Percentiles rank a stretch among this genome's conserved stretches.
phyloP scores from a whole-genome alignment of 495 filamentous ascomycete species.

The Tuber microsphaerosporum region DNA sequence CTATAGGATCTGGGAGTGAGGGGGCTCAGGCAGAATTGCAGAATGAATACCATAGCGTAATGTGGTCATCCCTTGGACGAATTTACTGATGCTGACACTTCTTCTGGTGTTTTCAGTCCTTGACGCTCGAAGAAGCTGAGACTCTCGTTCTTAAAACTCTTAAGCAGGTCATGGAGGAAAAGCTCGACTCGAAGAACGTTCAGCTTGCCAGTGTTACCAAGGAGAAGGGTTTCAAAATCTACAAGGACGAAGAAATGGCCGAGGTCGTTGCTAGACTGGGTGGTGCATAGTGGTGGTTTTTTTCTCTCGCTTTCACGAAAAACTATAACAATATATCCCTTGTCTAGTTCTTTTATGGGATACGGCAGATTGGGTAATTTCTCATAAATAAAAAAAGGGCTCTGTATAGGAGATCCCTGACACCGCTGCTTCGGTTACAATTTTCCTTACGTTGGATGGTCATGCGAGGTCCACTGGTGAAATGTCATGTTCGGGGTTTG shows the following conservation, averaged over 20 bases:
- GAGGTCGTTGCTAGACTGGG: slow-evolving; percentile 68
- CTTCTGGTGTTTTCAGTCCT: slow-evolving; percentile 49
- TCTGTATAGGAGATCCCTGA: slow-evolving; percentile 2
- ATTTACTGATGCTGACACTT: slow-evolving; percentile 19
- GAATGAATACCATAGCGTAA: slow-evolving; percentile 89
- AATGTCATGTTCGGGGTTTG: not conserved
- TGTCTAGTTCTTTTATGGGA: slow-evolving; percentile 8
- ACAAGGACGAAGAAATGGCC: slow-evolving; percentile 94
- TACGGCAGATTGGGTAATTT: slow-evolving; percentile 2
- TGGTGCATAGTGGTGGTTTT: slow-evolving; percentile 32
- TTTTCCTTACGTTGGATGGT: not conserved
- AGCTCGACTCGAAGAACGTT: slow-evolving; percentile 95
- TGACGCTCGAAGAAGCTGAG: slow-evolving; percentile 89
- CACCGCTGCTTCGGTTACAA: not conserved
- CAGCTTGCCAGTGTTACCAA: slow-evolving; percentile 96
- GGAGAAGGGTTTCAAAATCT: slow-evolving; percentile 95
- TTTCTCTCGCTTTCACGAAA: slow-evolving; percentile 8
- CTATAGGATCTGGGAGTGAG: slow-evolving; percentile 92
- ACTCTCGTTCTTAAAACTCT: slow-evolving; percentile 92
- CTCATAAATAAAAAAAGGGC: not conserved
- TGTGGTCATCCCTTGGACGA: not conserved
- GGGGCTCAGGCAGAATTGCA: slow-evolving; percentile 96
- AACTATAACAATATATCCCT: slow-evolving; percentile 14
- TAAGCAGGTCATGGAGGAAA: slow-evolving; percentile 99
- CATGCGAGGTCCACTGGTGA: not conserved